Evolutionary conservation across 225 moss, liverwort and hornwort genomes (phyloP), one percentile per base, ranked within the genome.

Genomic region (Marchantia polymorpha): DNA sequence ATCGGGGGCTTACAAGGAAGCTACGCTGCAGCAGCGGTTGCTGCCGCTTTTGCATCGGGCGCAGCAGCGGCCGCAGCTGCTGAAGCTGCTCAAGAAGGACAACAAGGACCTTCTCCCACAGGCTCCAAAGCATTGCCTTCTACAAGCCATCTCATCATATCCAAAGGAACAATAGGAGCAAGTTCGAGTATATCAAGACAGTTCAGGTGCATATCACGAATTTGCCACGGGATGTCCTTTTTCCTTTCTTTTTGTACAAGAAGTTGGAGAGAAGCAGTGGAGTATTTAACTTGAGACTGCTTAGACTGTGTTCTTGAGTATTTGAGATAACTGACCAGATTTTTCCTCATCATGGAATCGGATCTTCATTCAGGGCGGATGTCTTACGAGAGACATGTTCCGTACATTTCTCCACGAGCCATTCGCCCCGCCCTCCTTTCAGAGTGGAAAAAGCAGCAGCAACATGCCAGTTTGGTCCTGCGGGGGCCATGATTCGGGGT

Each of bases 381-480:
- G 94, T 97, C 75, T 81, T 97, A 78, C 86, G 95, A 77, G 97
- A 97, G 79, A 97, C 94, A 75, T 79, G 77, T 89, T 93, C 96
- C 64, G 96, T 93, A 90, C 96, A 97, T 81, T 97, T 97, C 51
- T 97, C 94, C 69, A 97, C 96, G 23, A 97, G 91, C 96, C 94
- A 97, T 52, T 97, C 96, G 81, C 92, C 94, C 81, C 94, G 90
- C 10, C 96, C 94, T 39, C 96, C 91, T 89, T 97, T 97, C 84
- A 97, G 78, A 54, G 88, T 89, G 88, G 94, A 87, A 69, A 94
- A 94, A 72, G 93, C 94, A 17, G 94, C 93, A 82, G 94, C 94
- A 70, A 94, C 94, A 83, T 94, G 93, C 96, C 94, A 97, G 76
- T 86, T 83, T 1, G 93, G 90, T 12, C 89, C 88, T 74, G 89